Evolutionary conservation across 1,139 yeast species (phyloP).

Genomic region (Taphrina communis): DNA sequence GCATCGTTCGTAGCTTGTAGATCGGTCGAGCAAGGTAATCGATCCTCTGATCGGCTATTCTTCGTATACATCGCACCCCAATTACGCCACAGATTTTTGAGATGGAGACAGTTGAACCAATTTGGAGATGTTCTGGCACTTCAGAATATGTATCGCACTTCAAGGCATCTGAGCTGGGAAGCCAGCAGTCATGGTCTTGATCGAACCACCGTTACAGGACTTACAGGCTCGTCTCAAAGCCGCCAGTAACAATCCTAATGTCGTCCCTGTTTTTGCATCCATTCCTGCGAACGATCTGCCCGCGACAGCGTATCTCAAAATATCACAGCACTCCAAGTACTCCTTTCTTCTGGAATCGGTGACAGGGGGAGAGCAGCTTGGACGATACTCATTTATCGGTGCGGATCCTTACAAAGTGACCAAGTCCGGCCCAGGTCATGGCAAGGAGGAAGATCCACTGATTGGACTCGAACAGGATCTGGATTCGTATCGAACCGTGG

Average conservation of each 20-base stretch:
- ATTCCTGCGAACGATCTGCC: conserved; percentile 80
- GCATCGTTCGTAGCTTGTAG: background rate
- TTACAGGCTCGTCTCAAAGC: conserved; percentile 57
- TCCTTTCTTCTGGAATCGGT: conserved; percentile 90
- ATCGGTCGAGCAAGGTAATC: conserved; percentile 2
- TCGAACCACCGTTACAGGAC: conserved; percentile 68
- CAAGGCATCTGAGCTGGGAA: background rate
- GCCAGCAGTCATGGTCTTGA: conserved; percentile 19
- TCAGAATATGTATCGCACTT: too few relatives aligned
- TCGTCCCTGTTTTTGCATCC: conserved; percentile 80
- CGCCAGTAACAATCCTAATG: conserved; percentile 54
- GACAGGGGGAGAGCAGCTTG: conserved; percentile 84
- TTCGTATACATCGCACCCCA: conserved; percentile 1
- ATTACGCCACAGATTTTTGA: background rate
- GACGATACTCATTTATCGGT: conserved; percentile 89
- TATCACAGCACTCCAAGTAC: conserved; percentile 60
- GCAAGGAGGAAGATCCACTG: conserved; percentile 78
- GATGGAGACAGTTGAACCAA: background rate
- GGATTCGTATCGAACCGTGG: conserved; percentile 67
- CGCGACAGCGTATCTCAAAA: conserved; percentile 83
- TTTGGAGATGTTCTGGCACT: background rate
- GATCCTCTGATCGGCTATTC: conserved; percentile 4
- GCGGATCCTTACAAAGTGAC: conserved; percentile 79
- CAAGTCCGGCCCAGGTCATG: conserved; percentile 69
- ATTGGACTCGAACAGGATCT: conserved; percentile 74